phyloP scores from a whole-genome alignment of 1,284 basidiomycete genomes.

The Microbotryum violaceum region DNA sequence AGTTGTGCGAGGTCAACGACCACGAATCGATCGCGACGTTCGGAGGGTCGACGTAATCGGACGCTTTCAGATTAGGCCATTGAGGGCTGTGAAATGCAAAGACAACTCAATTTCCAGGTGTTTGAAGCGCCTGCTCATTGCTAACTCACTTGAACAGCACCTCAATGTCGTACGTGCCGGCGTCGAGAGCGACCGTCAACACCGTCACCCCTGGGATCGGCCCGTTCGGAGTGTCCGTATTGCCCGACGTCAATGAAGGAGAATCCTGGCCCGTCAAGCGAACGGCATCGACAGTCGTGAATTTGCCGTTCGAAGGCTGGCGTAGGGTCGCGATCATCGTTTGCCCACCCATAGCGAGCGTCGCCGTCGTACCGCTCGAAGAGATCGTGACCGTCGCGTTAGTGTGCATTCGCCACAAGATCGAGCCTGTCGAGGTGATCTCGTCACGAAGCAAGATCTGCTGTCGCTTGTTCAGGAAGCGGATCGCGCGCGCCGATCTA shows the following conservation, averaged over 20 bases:
- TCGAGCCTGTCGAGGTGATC: conserved; percentile 25
- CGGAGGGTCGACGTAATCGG: conserved; percentile 59
- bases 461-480: conserved; percentile 70
- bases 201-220: conserved; percentile 70
- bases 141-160: conserved; percentile 45
- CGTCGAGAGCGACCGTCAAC: conserved; percentile 59
- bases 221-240: conserved; percentile 49
- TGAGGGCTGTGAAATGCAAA: conserved; percentile 47
- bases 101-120: background rate
- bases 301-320: conserved; percentile 38
- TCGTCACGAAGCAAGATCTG: conserved; percentile 62
- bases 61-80: conserved; percentile 56
- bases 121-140: background rate
- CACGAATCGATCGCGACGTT: conserved; percentile 60
- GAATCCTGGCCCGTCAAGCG: conserved; percentile 57
- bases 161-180: conserved; percentile 52
- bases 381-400: conserved; percentile 54
- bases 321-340: conserved; percentile 46
- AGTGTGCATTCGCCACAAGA: conserved; percentile 57
- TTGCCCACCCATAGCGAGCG: conserved; percentile 56
- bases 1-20: conserved; percentile 64
- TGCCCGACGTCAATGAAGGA: conserved; percentile 47
- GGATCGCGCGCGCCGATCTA: conserved; percentile 74
- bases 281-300: conserved; percentile 39
- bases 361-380: conserved; percentile 49